Evolutionary conservation across 768 basidiomycete species (phyloP), one percentile per base, ranked within the genome.

Genomic region (Fomitopsis pulvina): DNA sequence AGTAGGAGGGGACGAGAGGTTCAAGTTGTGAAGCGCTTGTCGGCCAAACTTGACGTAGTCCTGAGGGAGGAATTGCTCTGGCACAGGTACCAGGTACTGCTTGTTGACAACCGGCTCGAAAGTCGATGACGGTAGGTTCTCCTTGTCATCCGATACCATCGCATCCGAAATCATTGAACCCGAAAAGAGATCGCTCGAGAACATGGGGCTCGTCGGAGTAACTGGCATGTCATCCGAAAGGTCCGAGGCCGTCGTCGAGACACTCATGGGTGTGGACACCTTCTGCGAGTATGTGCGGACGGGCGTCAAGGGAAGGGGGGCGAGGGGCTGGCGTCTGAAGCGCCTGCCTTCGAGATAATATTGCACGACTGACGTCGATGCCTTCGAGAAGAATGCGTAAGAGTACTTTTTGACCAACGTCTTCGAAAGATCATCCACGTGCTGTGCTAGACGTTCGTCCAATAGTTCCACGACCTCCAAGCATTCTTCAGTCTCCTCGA

Each of bases 331-430:
- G 34, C 74, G 75, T 52, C 71, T 63, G 64, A 86, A 90, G 47
- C 81, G 85, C 39, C 84, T 84, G 44, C 93, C 94, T 61, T 88
- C 81, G 43, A 97, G 82, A 65, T 98, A 99, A 70, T 83, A 92
- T 65, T 97, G 91, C 29, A 93, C 84, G 53, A 92, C 91, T 63
- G 91, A 82, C 21, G 87, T 92, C 21, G 95, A 93, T 0, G 93
- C 92, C 70, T 93, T 94, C 43, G 91, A 92, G 71, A 95, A 98
- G 71, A 94, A 96, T 38, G 86, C 85, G 60, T 91, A 93, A 4
- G 94, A 94, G 71, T 99, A 97, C 73, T 99, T 99, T 74, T 94
- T 92, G 64, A 97, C 83, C 61, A 97, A 74, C n/a, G 88, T 93
- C 67, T 95, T 88, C 11, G 95, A 97, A 27, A 99, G 78, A 56